Evolutionary conservation across 1,139 yeast species (phyloP).

Genomic region (Hansenula lynferdii): DNA sequence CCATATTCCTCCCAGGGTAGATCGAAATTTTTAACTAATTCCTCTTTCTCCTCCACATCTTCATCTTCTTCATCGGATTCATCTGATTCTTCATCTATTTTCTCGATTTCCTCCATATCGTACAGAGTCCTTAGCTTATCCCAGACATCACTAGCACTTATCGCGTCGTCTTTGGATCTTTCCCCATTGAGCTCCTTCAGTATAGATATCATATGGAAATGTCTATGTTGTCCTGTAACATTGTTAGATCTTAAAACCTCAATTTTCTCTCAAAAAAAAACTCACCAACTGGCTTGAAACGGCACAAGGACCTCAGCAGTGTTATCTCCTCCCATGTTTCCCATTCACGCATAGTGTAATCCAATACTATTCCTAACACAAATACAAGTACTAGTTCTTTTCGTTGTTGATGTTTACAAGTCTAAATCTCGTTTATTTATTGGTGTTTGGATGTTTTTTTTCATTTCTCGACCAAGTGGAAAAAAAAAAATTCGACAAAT

Average conservation of each 20-base stretch:
- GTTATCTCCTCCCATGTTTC: slow-evolving; percentile 59
- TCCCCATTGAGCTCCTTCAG: slow-evolving; percentile 44
- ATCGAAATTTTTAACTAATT: slow-evolving; percentile 28
- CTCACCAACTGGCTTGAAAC: slow-evolving; percentile 55
- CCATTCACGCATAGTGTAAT: too few species aligned
- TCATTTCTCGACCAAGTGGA: too few species aligned
- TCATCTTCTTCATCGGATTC: slow-evolving; percentile 16
- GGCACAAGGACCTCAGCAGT: slow-evolving; percentile 62
- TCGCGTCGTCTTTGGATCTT: slow-evolving; percentile 26
- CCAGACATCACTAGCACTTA: slow-evolving; percentile 53
- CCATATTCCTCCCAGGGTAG: slow-evolving; percentile 43
- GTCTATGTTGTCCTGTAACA: slow-evolving; percentile 47
- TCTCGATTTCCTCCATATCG: slow-evolving; percentile 52
- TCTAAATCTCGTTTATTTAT: too few species aligned
- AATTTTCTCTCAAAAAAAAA: slow-evolving; percentile 2
- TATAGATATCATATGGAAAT: slow-evolving; percentile 53
- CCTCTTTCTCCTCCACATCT: slow-evolving; percentile 16
- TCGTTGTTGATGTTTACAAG: too few species aligned
- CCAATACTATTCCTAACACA: too few species aligned
- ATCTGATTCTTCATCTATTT: slow-evolving; percentile 28
- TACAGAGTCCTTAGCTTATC: slow-evolving; percentile 48
- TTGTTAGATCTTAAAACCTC: background rate
- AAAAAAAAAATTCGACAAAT: too few species aligned
- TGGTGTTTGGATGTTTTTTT: too few species aligned
- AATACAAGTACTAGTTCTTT: too few species aligned